Evolutionary conservation across 768 basidiomycete genomes (phyloP).

Genomic region (Russula lepida): DNA sequence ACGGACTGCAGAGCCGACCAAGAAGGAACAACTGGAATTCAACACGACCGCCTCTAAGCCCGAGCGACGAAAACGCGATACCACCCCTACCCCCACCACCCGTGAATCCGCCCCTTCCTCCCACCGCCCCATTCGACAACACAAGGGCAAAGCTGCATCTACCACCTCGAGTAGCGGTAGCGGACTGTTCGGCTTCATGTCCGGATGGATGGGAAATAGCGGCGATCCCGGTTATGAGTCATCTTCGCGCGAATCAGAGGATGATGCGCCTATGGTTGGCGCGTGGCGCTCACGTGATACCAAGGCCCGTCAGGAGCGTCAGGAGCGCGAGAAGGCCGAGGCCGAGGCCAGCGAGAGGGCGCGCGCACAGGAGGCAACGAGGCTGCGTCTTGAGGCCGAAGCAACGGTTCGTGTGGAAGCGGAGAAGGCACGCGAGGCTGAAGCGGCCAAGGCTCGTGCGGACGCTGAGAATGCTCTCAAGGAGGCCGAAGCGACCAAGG

Average conservation of each 20-base stretch:
- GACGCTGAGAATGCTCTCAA: neutral
- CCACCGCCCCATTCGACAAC: neutral
- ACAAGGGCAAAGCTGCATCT: conserved; percentile 6
- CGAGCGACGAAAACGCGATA: neutral
- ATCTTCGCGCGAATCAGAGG: conserved; percentile 14
- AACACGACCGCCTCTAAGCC: neutral
- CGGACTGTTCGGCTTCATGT: conserved; percentile 1
- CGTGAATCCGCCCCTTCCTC: neutral
- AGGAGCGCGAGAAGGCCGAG: conserved; percentile 9
- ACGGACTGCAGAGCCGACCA: conserved; percentile 13
- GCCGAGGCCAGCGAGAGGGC: conserved; percentile 1
- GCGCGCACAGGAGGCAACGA: conserved; percentile 1
- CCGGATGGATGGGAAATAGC: neutral
- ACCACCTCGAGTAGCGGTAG: neutral
- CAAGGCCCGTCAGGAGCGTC: conserved; percentile 8
- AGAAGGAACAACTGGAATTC: conserved; percentile 16
- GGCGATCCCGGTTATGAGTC: conserved; percentile 18
- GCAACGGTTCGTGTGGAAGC: neutral
- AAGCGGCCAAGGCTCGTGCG: neutral
- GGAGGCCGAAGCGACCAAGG: neutral
- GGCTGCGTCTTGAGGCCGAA: conserved; percentile 4
- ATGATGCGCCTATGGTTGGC: conserved; percentile 11
- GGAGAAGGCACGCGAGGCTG: neutral
- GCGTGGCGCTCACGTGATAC: conserved; percentile 10
- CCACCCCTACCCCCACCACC: neutral